phyloP scores from a whole-genome alignment of 495 filamentous ascomycete species.

The Talaromyces thailandensis region DNA sequence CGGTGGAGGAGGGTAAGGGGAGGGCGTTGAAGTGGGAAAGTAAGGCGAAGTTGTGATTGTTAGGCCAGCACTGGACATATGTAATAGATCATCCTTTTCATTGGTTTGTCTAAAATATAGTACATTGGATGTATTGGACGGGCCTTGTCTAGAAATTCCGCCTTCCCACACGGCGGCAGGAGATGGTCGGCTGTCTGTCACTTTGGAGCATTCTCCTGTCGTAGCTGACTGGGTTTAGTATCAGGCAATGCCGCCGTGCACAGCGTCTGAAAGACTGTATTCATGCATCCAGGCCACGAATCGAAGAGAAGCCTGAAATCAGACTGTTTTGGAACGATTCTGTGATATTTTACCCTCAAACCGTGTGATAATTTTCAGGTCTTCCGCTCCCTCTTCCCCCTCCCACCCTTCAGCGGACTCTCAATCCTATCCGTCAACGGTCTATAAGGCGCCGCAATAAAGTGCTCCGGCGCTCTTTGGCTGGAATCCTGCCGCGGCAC shows the following conservation, averaged over 20 bases:
- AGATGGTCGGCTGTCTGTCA: neutral
- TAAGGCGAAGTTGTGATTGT: slow-evolving; percentile 37
- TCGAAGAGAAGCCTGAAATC: neutral
- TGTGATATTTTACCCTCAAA: too few species aligned
- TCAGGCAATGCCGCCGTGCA: neutral
- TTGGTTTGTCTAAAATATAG: neutral
- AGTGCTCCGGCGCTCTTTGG: slow-evolving; percentile 41
- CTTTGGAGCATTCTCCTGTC: neutral
- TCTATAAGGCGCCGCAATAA: slow-evolving; percentile 65
- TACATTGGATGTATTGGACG: neutral
- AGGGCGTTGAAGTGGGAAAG: slow-evolving; percentile 30
- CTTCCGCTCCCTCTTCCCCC: slow-evolving; percentile 27
- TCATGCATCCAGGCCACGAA: neutral
- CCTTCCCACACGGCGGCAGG: neutral
- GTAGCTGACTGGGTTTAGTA: neutral
- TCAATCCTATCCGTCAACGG: slow-evolving; percentile 60
- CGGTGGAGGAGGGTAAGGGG: slow-evolving; percentile 18
- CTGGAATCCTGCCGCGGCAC: slow-evolving; percentile 34
- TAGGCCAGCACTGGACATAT: neutral
- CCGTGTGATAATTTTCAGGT: too few species aligned
- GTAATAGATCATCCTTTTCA: neutral
- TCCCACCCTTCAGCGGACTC: slow-evolving; percentile 26
- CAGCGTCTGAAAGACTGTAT: neutral
- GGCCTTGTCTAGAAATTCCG: neutral
- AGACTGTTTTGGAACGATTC: too few species aligned